Evolutionary conservation across 495 filamentous ascomycete species (phyloP).

Genomic region (Darksidea phi): DNA sequence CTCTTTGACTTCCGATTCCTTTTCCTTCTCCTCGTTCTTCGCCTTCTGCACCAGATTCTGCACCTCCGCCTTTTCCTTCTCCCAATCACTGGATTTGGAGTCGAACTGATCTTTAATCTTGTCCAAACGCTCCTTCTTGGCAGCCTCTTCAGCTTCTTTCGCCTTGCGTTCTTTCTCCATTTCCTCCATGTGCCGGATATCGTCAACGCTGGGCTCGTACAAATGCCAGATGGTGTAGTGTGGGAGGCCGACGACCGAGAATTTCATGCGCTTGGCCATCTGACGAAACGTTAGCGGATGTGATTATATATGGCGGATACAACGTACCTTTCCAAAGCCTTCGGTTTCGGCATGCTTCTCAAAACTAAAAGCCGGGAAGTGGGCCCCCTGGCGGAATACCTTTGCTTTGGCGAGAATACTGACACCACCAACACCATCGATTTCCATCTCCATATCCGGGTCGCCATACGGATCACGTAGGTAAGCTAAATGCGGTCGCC

Average conservation of each 20-base stretch:
- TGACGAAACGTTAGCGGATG: conserved; percentile 42
- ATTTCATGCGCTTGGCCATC: conserved; percentile 97
- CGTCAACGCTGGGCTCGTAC: conserved; percentile 96
- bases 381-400: conserved; percentile 90
- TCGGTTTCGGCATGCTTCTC: conserved; percentile 99
- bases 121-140: conserved; percentile 62
- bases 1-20: conserved; percentile 19
- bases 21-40: conserved; percentile 53
- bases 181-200: conserved; percentile 95
- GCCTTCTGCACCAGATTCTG: conserved; percentile 61
- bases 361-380: conserved; percentile 98
- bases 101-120: conserved; percentile 72
- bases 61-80: conserved; percentile 76
- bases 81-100: conserved; percentile 56
- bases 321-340: conserved; percentile 90
- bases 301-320: neutral
- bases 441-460: conserved; percentile 99
- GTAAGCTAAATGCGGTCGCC: conserved; percentile 96
- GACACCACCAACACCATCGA: conserved; percentile 95
- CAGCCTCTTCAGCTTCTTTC: conserved; percentile 66
- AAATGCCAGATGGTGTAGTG: conserved; percentile 99
- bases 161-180: conserved; percentile 81
- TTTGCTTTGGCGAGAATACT: conserved; percentile 95
- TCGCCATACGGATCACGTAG: conserved; percentile 96
- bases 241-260: conserved; percentile 93